Evolutionary conservation across 176 grass and related monocot species (phyloP), one percentile per base, ranked within the genome.

Genomic region (Bothriochloa decipiens): DNA sequence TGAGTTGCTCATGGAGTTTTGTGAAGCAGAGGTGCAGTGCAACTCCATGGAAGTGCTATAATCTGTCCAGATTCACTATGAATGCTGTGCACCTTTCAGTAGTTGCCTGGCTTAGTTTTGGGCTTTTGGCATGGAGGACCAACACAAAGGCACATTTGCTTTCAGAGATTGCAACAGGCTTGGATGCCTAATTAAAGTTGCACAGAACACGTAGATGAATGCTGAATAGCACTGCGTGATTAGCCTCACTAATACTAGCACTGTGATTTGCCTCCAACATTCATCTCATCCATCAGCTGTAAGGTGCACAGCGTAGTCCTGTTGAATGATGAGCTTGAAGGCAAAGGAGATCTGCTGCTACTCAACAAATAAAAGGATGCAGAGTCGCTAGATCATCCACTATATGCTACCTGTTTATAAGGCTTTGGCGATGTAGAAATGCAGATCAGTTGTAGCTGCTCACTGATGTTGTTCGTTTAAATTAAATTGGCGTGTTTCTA

Each of bases 61-160:
- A 49, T n/a, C 20, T 26, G 11, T 23, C 28, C 57, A 85, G 50
- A 77, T 63, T 82, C 80, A 70, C 15, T 41, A 71, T 10, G 13
- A 23, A 41, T 68, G 23, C 16, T 8, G 33, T 41, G 73, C 43
- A 39, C 40, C 68, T 42, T 42, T 42, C 41, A 42, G 41, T 42
- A 11, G 41, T 25, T 72, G 68, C 26, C 57, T 80, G 29, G 57
- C 15, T 52, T 53, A n/a, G 64, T 55, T 80, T 28, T 32, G 29
- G 29, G 29, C 29, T 32, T 32, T 32, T 29, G 3, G 46, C 22
- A 53, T 74, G 84, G 25, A 80, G 7, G 42, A 47, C 46, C 45
- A 52, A 20, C 28, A 18, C 72, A 75, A 22, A 52, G 27, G 43
- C 42, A 47, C 23, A 20, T 20, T 53, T 75, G 46, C 27, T 53